Base-by-base conservation (phyloP, 306 rosid species). In the Dryas alaskensis region DNA sequence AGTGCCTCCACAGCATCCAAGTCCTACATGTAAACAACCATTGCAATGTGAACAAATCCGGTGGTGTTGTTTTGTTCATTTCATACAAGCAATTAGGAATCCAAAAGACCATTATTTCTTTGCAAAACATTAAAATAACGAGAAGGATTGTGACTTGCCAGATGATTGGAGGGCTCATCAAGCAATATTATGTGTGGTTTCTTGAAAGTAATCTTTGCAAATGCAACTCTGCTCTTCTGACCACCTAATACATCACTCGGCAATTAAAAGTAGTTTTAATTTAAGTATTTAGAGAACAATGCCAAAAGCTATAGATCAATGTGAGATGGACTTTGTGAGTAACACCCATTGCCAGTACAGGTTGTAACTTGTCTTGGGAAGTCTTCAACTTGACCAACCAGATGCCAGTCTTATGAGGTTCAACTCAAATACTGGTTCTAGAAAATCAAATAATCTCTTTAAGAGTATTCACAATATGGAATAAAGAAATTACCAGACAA, bases 1-100 rank as follows among this genome's bases (percentile, higher is more conserved):
- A 92, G 89, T 63, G 99, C 99, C 86, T 95, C 98, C 77, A 95
- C 99, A 60, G 99, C 99, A 79, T 95, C 99, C 94, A 95, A 89
- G 67, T 95, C 99, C 99, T 95, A 72, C 75, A 87, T 16, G 62
- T 73, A 58, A 58, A 59, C 73, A 73, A 39, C 53, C 44, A 68
- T 60, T 39, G 42, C 49, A 72, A 67, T 42, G 73, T 72, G 9
- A 63, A 43, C 14, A 39, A 43, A 19, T 46, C 5, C 4, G 3
- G 50, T 10, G 27, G 55, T 31, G 8, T 48, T 19, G 57, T 47
- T 60, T 48, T 22, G 46, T 73, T 49, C 19, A 25, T 60, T 4
- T 6, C 67, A 16, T 4, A 37, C 16, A 17, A 58, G 22, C 10
- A 46, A 6, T 55, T 71, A 0, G 2, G 2, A 55, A 48, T 47